Conservation (phyloP, 768 basidiomycete species). For the Naganishia randhawae region DNA sequence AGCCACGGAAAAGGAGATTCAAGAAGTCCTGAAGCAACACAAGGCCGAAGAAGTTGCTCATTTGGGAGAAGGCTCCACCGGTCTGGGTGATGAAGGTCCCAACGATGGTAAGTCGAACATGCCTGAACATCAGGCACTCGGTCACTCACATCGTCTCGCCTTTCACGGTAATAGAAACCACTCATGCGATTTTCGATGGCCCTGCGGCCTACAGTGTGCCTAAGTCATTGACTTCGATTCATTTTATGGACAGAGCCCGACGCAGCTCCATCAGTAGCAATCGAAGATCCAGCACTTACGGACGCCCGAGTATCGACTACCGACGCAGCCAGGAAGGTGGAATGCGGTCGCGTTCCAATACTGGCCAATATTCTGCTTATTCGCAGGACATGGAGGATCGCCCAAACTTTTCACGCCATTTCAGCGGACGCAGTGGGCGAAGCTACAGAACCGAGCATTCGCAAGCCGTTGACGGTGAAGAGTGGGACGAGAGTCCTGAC, state of each 20-base stretch:
- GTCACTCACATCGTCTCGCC: background rate
- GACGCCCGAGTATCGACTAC: conserved; percentile 20
- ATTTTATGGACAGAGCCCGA: conserved; percentile 30
- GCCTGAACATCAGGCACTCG: no score
- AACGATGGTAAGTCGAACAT: conserved; percentile 12
- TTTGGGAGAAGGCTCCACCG: conserved; percentile 19
- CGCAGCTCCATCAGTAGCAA: conserved; percentile 31
- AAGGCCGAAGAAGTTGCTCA: conserved; percentile 9
- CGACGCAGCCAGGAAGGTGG: conserved; percentile 9
- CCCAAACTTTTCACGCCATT: conserved; percentile 8
- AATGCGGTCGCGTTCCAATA: conserved; percentile 20
- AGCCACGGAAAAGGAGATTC: conserved; percentile 71
- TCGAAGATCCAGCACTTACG: conserved; percentile 22
- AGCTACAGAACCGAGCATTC: conserved; percentile 16
- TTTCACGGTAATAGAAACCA: background rate
- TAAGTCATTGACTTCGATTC: conserved; percentile 35
- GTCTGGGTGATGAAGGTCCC: conserved; percentile 19
- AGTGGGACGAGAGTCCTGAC: conserved; percentile 40
- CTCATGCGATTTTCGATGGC: conserved; percentile 31
- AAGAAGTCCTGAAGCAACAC: conserved; percentile 56
- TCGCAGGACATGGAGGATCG: conserved; percentile 12
- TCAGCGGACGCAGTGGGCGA: conserved; percentile 16
- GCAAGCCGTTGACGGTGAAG: conserved; percentile 34
- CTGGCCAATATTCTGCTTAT: conserved; percentile 21
- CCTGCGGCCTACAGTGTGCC: conserved; percentile 35